Base-by-base conservation (phyloP, 768 basidiomycete species). In the Leucosporidium scottii region DNA sequence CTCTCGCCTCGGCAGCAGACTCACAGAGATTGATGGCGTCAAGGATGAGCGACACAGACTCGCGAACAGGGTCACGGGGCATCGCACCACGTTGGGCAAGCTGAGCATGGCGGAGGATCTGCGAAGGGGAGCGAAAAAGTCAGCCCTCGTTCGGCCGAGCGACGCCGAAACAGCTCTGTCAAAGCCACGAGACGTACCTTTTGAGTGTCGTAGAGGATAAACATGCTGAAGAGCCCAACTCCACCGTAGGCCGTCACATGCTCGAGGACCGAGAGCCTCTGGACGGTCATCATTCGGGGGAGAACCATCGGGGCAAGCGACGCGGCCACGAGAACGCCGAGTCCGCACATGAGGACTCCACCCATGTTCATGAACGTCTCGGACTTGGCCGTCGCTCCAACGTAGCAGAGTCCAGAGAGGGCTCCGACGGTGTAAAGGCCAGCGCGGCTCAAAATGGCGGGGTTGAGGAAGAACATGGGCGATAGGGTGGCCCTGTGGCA, bases 281-380 rank as follows among this genome's bases (percentile, higher is more conserved):
- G 86, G 67, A 90, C 78, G 62, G 89, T 89, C 0, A 72, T 70
- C 71, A 90, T 84, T 18, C 91, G 90, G n/a, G 93, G 84, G 55
- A 75, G 62, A 25, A 87, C 84, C 86, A 93, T 87, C 0, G 91
- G 91, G 15, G 91, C 91, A 53, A 94, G 79, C n/a, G 87, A 87
- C 75, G 87, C 86, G 36, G 91, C 82, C 28, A 91, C 89, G 25
- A 93, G 89, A 25, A 93, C 90, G 20, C 89, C 89, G 17, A 94
- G 85, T 65, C 91, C 91, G 21, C 90, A 91, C 34, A 94, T 83
- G 54, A 93, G 85, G 6, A 91, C 90, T 13, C 89, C 91, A 36
- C 91, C 91, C 80, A 90, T 84, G 77, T 89, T 87, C n/a, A 93
- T 79, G 76, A 89, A 93, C 76, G 85, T 87, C 78, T 93, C 91